These are phyloP conservation scores for Aphanomyces astaci DNA, from an alignment of 352 stramenopile species.

Conservation along the genomic window DNA sequence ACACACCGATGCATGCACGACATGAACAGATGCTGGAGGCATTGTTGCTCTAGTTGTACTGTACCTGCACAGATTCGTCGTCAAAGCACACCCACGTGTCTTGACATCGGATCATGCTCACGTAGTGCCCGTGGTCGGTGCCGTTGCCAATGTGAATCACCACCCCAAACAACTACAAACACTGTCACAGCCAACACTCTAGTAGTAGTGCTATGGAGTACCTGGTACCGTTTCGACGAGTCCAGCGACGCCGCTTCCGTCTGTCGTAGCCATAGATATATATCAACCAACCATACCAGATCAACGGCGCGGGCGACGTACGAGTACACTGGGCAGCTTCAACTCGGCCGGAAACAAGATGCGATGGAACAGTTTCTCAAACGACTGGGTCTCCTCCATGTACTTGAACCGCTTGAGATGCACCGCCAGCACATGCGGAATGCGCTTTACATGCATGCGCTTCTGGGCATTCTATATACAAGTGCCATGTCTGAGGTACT, in stretches of 20 bases:
- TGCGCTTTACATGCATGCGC: conserved; percentile 5
- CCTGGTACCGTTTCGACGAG: background rate
- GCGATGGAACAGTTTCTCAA: conserved; percentile 33
- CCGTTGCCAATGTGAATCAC: conserved; percentile 35
- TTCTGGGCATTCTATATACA: conserved; percentile 26
- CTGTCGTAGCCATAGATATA: background rate
- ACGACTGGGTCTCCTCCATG: conserved; percentile 29
- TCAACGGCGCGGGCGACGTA: background rate
- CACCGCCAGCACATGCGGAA: conserved; percentile 18
- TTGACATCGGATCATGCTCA: conserved; percentile 28
- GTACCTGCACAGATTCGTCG: conserved; percentile 31
- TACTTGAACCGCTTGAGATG: conserved; percentile 26
- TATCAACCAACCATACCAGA: no score
- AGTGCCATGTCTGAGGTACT: no score
- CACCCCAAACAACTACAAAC: conserved; percentile 23
- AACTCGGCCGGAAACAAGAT: conserved; percentile 24
- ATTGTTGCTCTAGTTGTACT: no score
- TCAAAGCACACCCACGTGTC: conserved; percentile 34
- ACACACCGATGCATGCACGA: background rate
- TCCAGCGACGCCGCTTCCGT: background rate
- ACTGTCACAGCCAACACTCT: background rate
- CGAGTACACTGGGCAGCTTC: conserved; percentile 1
- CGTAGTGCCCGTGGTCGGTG: conserved; percentile 32
- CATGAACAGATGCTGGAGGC: no score
- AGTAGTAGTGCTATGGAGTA: no score